These are phyloP conservation scores for Acer yangbiense DNA, from an alignment of 345 rosid species.

Conservation along the genomic window DNA sequence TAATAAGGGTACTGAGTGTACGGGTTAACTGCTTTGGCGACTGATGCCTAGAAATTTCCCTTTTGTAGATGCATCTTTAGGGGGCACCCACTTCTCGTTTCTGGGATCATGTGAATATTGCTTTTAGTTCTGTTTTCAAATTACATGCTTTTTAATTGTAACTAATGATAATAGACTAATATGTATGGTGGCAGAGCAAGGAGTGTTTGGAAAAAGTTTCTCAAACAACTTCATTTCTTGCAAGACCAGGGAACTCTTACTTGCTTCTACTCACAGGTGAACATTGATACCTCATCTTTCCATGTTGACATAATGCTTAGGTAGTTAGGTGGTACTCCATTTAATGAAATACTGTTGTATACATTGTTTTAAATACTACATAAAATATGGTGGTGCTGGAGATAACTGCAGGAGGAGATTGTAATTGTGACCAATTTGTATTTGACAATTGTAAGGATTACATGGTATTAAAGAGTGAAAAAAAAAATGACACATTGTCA, in stretches of 20 bases:
- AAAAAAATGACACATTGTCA: not conserved
- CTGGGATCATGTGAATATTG: not conserved
- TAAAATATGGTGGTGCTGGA: not conserved
- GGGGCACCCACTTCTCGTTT: not conserved
- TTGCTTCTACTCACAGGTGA: constrained; percentile 92
- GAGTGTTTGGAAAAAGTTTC: constrained; percentile 85
- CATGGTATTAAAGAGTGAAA: not conserved
- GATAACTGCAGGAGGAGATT: not conserved
- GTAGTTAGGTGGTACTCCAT: not conserved
- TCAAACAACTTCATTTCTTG: constrained; percentile 66
- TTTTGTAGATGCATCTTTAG: not conserved
- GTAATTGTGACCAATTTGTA: not conserved
- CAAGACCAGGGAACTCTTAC: constrained; percentile 42
- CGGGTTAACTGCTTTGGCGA: not conserved
- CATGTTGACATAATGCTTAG: not conserved
- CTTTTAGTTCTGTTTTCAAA: not conserved
- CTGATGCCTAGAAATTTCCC: not conserved
- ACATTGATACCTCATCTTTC: not conserved
- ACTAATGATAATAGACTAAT: not conserved
- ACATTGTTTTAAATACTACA: too few relatives aligned
- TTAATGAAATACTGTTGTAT: not conserved
- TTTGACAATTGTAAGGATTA: not conserved
- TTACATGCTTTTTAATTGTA: not conserved
- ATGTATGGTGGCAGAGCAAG: constrained; percentile 59
- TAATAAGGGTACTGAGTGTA: not conserved